Evolutionary conservation across 441 rosid genomes (phyloP), one percentile per base, ranked within the genome.

Genomic region (Rhodomyrtus psidioides): DNA sequence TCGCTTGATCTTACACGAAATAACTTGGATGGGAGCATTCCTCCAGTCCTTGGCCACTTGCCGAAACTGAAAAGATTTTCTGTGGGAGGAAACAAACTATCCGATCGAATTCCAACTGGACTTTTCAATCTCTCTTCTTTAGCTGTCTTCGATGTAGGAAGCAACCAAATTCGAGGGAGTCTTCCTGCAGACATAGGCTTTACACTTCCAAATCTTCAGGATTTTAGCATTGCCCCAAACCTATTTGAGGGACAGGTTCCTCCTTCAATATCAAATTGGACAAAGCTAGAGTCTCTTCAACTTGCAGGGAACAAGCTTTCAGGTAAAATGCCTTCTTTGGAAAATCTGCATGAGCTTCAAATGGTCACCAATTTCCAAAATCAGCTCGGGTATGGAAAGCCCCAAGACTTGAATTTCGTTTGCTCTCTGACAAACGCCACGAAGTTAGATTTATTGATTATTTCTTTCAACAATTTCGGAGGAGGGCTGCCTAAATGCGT

Each of bases 1-100:
- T 0, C 0, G 21, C 81, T 83, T 42, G 7, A 0, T n/a, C 27
- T 57, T 3, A 0, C 16, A 1, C 1, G 0, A 28, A 86, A 76
- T 83, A 24, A 30, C 56, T 14, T 86, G 1, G 79, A 7, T n/a
- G 84, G 84, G 14, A 34, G 13, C 5, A 86, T 86, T 82, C 84
- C 84, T 51, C 51, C 5, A 4, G 16, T 3, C 28, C 19, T 82
- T 23, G 13, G 82, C 62, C 44, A 12, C 9, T 55, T 86, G 19
- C 2, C 10, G 15, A 86, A 62, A 34, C 44, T 86, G 16, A 9
- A 39, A 7, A 0, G 0, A 1, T 65, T 87, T 15, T 3, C 0
- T 1, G 6, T 84, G 4, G 9, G 1, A 6, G 7, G 0, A 5
- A 87, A 89, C n/a, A 82, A 6, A 6, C 65, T 86, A 3, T 74